A percentile compares a stretch with the other conserved stretches of the same genome.
phyloP scores from a whole-genome alignment of 768 basidiomycete genomes.

The Lentinula guzmanii region DNA sequence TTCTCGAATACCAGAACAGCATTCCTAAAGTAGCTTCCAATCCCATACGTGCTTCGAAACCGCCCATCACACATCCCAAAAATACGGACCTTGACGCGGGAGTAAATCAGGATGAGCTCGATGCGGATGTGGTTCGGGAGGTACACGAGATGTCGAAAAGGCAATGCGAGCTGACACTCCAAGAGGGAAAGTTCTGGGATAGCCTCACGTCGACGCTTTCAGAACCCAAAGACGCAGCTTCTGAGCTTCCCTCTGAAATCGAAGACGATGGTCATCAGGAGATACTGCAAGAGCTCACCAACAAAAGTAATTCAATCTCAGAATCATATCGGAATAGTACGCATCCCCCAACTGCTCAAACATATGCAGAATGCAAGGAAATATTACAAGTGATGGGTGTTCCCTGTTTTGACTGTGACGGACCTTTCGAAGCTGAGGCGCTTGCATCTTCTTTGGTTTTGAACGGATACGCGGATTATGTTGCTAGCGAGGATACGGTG shows the following conservation, averaged over 20 bases:
- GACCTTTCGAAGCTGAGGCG: slow-evolving; percentile 81
- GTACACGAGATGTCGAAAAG: slow-evolving; percentile 54
- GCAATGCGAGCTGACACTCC: slow-evolving; percentile 51
- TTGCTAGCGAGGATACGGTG: slow-evolving; percentile 88
- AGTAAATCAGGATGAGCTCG: slow-evolving; percentile 9
- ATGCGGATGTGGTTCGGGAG: slow-evolving; percentile 27
- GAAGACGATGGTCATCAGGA: background rate
- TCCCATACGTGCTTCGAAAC: slow-evolving; percentile 17
- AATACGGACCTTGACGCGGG: slow-evolving; percentile 6
- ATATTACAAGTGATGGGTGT: slow-evolving; percentile 80
- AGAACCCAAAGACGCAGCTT: background rate
- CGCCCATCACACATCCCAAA: background rate
- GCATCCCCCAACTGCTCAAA: slow-evolving; percentile 53
- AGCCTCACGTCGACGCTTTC: slow-evolving; percentile 21
- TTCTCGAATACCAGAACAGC: slow-evolving; percentile 42
- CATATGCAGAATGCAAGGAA: slow-evolving; percentile 65
- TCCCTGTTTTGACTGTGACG: slow-evolving; percentile 61
- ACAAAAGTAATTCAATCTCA: slow-evolving; percentile 51
- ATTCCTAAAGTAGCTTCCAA: slow-evolving; percentile 38
- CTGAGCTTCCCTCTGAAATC: background rate
- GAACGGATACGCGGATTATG: slow-evolving; percentile 76
- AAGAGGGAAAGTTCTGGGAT: slow-evolving; percentile 61
- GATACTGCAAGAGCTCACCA: slow-evolving; percentile 26
- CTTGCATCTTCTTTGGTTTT: slow-evolving; percentile 74
- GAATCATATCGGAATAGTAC: slow-evolving; percentile 61